phyloP scores from a whole-genome alignment of 768 basidiomycete genomes.

The Mycena sanguinolenta region DNA sequence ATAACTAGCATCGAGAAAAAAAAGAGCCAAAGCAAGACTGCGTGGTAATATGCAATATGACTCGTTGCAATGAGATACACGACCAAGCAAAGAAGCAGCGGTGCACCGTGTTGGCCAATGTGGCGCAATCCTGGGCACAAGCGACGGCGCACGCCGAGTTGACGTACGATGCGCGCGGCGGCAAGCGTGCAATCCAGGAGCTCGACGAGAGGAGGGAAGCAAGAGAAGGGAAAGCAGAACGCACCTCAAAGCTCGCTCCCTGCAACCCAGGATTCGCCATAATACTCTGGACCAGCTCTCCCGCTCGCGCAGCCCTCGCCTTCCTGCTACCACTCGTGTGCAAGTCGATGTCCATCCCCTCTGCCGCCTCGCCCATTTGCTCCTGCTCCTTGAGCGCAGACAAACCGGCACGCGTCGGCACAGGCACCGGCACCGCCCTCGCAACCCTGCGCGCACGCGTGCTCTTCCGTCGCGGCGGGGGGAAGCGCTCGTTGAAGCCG shows the following conservation, averaged over 20 bases:
- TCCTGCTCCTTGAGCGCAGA: conserved; percentile 6
- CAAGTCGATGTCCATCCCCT: too few relatives aligned
- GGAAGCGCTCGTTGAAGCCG: conserved; percentile 14
- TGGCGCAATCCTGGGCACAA: too few relatives aligned
- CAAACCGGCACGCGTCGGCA: conserved; percentile 21
- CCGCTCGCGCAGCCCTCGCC: neutral
- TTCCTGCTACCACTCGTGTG: neutral
- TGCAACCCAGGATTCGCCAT: conserved; percentile 32
- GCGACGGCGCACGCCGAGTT: too few relatives aligned
- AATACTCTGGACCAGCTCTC: conserved; percentile 36
- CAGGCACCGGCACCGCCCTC: conserved; percentile 24
- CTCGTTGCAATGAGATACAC: too few relatives aligned
- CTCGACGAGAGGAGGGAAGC: too few relatives aligned
- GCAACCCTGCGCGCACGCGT: conserved; percentile 34
- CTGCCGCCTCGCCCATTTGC: neutral
- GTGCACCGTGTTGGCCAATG: too few relatives aligned
- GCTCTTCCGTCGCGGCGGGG: conserved; percentile 18
- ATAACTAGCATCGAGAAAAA: too few relatives aligned
- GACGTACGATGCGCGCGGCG: too few relatives aligned
- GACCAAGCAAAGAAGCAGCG: too few relatives aligned
- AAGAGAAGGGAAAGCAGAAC: neutral
- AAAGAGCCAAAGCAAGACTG: too few relatives aligned
- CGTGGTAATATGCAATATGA: too few relatives aligned
- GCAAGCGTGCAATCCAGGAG: too few relatives aligned
- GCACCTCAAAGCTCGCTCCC: conserved; percentile 34